Evolutionary conservation across 768 basidiomycete species (phyloP).

Genomic region (Tylopilus subfusipes): DNA sequence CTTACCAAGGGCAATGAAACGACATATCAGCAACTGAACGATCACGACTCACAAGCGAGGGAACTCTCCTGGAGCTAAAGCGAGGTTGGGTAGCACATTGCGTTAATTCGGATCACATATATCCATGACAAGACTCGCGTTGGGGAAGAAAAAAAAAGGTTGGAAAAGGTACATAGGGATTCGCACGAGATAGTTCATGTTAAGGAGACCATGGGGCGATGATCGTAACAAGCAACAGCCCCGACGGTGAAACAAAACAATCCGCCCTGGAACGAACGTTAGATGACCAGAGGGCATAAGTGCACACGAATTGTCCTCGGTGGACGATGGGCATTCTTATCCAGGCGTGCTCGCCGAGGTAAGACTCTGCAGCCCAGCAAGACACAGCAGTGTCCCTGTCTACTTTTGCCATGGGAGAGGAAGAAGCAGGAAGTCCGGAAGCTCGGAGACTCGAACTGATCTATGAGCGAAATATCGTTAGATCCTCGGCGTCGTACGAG

Average conservation of each 20-base stretch:
- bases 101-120: slow-evolving; percentile 10
- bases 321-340: slow-evolving; percentile 20
- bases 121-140: slow-evolving; percentile 12
- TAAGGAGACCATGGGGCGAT: slow-evolving; percentile 1
- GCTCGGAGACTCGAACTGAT: slow-evolving; percentile 13
- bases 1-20: neutral
- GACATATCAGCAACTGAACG: slow-evolving; percentile 8
- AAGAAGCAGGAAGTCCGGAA: slow-evolving; percentile 21
- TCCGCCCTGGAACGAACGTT: slow-evolving; percentile 16
- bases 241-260: slow-evolving; percentile 20
- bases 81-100: neutral
- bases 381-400: slow-evolving; percentile 22
- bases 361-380: slow-evolving; percentile 23
- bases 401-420: slow-evolving; percentile 16
- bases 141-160: neutral
- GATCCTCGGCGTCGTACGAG: neutral
- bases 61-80: neutral
- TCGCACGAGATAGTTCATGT: slow-evolving; percentile 25
- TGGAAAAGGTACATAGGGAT: slow-evolving; percentile 24
- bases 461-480: slow-evolving; percentile 4
- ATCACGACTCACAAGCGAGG: slow-evolving; percentile 11
- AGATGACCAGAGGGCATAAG: slow-evolving; percentile 18
- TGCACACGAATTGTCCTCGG: slow-evolving; percentile 25
- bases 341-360: slow-evolving; percentile 18
- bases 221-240: slow-evolving; percentile 18